Conservation (phyloP, 371 early-diverging fungal genomes). For the Fennellomyces sp. region DNA sequence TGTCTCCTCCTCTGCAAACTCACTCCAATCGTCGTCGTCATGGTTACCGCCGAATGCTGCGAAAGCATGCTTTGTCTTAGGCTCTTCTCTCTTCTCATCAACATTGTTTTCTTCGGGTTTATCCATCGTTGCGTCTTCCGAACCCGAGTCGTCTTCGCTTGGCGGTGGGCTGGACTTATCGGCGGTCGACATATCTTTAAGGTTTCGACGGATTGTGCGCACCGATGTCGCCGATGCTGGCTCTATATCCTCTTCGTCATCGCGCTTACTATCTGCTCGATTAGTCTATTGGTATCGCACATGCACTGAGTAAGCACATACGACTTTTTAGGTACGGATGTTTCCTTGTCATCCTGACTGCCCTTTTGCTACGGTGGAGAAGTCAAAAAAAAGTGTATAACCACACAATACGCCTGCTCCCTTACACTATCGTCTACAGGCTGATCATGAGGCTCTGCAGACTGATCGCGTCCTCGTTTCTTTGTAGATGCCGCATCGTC, state of each 20-base stretch:
- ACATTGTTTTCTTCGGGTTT: conserved; percentile 5
- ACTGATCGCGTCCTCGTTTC: conserved; percentile 49
- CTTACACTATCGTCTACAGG: not conserved
- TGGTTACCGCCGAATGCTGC: conserved; percentile 31
- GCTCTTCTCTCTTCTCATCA: not conserved
- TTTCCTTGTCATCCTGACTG: conserved; percentile 1
- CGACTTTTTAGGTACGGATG: not conserved
- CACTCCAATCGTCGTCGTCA: conserved; percentile 43
- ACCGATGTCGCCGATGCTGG: conserved; percentile 18
- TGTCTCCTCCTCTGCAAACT: conserved; percentile 42
- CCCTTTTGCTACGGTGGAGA: no score
- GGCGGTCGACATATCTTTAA: conserved; percentile 50
- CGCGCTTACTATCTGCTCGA: conserved; percentile 33
- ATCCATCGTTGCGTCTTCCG: conserved; percentile 18
- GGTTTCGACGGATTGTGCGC: conserved; percentile 42
- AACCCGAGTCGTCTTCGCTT: conserved; percentile 13
- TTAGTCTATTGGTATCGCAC: no score
- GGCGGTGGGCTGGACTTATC: conserved; percentile 25
- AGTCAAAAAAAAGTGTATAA: no score
- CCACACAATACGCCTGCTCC: not conserved
- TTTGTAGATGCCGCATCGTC: conserved; percentile 41
- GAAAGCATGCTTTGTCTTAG: conserved; percentile 1
- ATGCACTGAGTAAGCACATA: not conserved
- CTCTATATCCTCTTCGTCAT: conserved; percentile 25
- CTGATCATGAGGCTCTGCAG: conserved; percentile 32